These are phyloP conservation scores for Pythium phragmitis DNA, from an alignment of 352 stramenopile species.

Conservation along the genomic window DNA sequence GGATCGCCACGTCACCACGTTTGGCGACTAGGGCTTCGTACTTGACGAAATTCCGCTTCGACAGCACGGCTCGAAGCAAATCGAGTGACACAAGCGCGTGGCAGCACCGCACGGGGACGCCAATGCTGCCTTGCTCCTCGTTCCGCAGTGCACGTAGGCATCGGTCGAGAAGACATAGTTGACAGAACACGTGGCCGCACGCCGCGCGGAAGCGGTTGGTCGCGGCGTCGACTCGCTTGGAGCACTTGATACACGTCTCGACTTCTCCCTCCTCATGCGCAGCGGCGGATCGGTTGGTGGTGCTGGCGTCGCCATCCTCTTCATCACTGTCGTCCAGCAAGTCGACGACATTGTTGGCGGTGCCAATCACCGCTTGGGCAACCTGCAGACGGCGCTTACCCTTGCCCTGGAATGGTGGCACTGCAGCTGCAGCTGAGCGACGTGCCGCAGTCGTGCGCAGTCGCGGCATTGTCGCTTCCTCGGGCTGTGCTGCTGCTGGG, in stretches of 20 bases:
- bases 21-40: conserved; percentile 39
- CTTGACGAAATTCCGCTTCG: conserved; percentile 23
- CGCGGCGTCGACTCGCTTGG: not conserved
- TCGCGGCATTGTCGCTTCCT: no score
- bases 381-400: conserved; percentile 10
- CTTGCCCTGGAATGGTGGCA: not conserved
- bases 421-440: no score
- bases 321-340: conserved; percentile 16
- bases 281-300: not conserved
- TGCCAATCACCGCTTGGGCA: not conserved
- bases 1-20: conserved; percentile 11
- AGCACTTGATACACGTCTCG: conserved; percentile 15
- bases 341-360: conserved; percentile 11
- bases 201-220: conserved; percentile 14
- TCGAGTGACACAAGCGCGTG: conserved; percentile 33
- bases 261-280: not conserved
- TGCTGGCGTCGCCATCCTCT: not conserved
- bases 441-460: no score
- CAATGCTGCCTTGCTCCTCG: conserved; percentile 27
- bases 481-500: not conserved
- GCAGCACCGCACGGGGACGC: conserved; percentile 42
- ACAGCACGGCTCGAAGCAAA: conserved; percentile 31
- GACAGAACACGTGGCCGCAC: conserved; percentile 36
- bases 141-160: conserved; percentile 32
- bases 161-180: conserved; percentile 31